phyloP scores from a whole-genome alignment of 164 flowering plant species.

The Brasenia schreberi region DNA sequence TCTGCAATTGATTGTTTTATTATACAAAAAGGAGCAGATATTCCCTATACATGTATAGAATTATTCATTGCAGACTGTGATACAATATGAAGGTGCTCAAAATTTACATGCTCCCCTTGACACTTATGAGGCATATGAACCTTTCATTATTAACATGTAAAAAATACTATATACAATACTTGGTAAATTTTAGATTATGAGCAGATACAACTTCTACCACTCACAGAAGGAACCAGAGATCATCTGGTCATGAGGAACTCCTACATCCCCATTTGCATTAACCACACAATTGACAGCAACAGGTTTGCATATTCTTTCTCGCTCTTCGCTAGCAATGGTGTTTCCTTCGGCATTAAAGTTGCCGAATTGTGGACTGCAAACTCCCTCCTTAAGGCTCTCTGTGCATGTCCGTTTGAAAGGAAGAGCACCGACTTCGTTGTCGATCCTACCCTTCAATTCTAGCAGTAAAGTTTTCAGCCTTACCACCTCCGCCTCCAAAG shows the following conservation, averaged over 20 bases:
- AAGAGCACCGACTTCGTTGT: conserved; percentile 35
- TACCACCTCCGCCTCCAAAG: conserved; percentile 41
- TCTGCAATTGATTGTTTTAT: too few species aligned
- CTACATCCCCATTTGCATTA: conserved; percentile 9
- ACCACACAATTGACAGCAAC: conserved; percentile 14
- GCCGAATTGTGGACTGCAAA: conserved; percentile 14
- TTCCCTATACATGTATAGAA: too few species aligned
- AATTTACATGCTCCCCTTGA: too few species aligned
- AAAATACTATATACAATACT: too few species aligned
- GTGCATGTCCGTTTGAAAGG: conserved; percentile 28
- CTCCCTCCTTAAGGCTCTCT: conserved; percentile 21
- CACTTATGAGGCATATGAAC: too few species aligned
- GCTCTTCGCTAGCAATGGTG: conserved; percentile 10
- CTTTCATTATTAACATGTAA: too few species aligned
- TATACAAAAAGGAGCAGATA: too few species aligned
- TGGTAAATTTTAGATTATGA: too few species aligned
- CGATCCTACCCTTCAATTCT: conserved; percentile 45
- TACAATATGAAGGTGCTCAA: too few species aligned
- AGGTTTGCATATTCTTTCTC: conserved; percentile 21
- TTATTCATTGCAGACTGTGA: too few species aligned
- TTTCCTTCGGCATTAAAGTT: conserved; percentile 9
- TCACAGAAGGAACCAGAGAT: not conserved
- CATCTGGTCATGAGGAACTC: conserved; percentile 8
- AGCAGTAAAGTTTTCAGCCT: conserved; percentile 36
- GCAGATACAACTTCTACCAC: not conserved